phyloP scores from a whole-genome alignment of 1,139 yeast genomes.

The Hemisphaericaspora lyxosophila region DNA sequence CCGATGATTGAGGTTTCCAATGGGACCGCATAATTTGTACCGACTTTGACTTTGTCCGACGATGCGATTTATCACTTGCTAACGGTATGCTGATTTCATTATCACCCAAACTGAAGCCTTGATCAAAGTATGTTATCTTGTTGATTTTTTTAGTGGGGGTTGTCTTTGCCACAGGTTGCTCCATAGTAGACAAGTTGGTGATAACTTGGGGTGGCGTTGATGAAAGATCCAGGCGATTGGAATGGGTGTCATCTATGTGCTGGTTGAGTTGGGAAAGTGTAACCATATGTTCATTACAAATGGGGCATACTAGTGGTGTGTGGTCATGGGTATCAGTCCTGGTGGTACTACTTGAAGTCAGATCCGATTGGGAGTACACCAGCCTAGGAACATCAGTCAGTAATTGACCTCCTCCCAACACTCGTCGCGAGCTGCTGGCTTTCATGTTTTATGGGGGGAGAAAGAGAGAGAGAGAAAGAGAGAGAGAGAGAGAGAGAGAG shows the following conservation, averaged over 20 bases:
- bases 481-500: too few species aligned
- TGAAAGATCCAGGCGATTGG: background rate
- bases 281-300: slow-evolving; percentile 63
- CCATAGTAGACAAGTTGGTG: slow-evolving; percentile 6
- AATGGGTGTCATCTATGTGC: slow-evolving; percentile 73
- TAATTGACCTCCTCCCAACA: background rate
- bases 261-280: slow-evolving; percentile 58
- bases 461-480: background rate
- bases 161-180: slow-evolving; percentile 13
- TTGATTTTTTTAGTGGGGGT: slow-evolving; percentile 24
- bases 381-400: background rate
- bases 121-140: slow-evolving; percentile 32
- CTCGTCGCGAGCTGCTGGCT: background rate
- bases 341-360: background rate
- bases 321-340: background rate
- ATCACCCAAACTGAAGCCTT: slow-evolving; percentile 33
- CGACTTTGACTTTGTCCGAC: slow-evolving; percentile 11
- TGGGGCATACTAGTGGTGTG: slow-evolving; percentile 53
- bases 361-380: slow-evolving; percentile 1
- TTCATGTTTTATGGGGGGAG: background rate
- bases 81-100: slow-evolving; percentile 3
- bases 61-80: background rate
- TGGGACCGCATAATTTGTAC: slow-evolving; percentile 49
- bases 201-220: slow-evolving; percentile 1
- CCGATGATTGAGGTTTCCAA: slow-evolving; percentile 55